Base-by-base conservation (phyloP, 495 filamentous ascomycete genomes). In the Staphylotrichum tortipilum region DNA sequence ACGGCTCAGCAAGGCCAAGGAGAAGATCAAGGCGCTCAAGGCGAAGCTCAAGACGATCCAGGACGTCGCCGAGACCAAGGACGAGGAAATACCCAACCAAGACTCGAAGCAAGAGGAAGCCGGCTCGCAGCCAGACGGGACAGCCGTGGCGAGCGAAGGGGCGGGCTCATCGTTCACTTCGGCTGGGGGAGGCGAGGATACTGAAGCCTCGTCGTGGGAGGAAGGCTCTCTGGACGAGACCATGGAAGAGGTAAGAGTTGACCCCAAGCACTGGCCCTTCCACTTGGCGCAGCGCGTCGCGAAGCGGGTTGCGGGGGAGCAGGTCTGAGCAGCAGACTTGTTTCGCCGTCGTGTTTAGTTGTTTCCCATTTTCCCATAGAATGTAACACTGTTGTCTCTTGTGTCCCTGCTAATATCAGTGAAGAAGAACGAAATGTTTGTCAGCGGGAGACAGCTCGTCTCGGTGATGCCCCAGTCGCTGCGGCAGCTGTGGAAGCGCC, bases 181-280 rank as follows among this genome's bases (percentile, higher is more conserved):
- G 7, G n/a, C 17, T 18, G 45, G 7, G 22, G 40, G 17, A 5
- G 44, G 17, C 10, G 29, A 18, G 21, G 28, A 34, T 21, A 41
- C 39, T 2, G n/a, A 10, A 2, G 28, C 42, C 7, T 31, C 23
- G 24, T 19, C 7, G 9, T 46, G 34, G 10, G 46, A 28, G 9
- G 52, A 39, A 7, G 46, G 30, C 7, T 35, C n/a, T 24, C 24
- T 28, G 18, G 18, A 24, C 1, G 45, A 48, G 38, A 30, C 26
- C 5, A 49, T 49, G 22, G 33, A 38, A 31, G 52, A 54, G 52
- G 46, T 49, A 40, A 44, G 45, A 29, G 19, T 21, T 41, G 45
- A 54, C 30, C 45, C 52, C 33, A 39, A 45, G 35, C 46, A 39
- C 14, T 12, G 34, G 12, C 12, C 40, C 26, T 4, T 49, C 31